Conservation (phyloP, 805 yeast species). For the Geotrichum ghanense region DNA sequence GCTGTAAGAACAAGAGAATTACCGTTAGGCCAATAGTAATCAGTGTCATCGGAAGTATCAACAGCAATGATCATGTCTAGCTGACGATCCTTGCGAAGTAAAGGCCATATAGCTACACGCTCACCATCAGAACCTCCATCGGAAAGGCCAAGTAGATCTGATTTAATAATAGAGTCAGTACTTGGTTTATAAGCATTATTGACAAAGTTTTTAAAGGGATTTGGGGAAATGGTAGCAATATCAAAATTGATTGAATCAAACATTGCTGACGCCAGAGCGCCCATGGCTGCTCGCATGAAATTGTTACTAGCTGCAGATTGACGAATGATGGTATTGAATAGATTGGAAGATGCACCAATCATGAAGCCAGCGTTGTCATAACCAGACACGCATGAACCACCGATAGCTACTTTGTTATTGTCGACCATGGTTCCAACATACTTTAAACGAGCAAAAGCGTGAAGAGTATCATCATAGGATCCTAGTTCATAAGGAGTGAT, state of each 20-base stretch:
- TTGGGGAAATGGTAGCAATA: neutral
- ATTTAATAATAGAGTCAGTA: neutral
- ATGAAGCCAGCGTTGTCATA: conserved; percentile 60
- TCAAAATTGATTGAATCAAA: neutral
- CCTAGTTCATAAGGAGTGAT: conserved; percentile 47
- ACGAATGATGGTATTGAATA: conserved; percentile 28
- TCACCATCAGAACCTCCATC: conserved; percentile 79
- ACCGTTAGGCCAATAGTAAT: conserved; percentile 20
- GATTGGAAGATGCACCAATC: conserved; percentile 57
- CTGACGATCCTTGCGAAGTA: conserved; percentile 48
- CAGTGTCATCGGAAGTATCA: conserved; percentile 22
- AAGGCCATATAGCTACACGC: conserved; percentile 57
- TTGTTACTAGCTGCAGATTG: neutral
- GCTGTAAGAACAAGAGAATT: conserved; percentile 21
- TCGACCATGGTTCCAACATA: conserved; percentile 49
- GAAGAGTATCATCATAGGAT: conserved; percentile 59
- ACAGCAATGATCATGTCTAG: conserved; percentile 53
- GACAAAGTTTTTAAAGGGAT: conserved; percentile 1
- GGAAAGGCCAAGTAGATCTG: conserved; percentile 33
- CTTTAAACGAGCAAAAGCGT: conserved; percentile 46
- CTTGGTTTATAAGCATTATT: neutral
- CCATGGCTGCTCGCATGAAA: neutral
- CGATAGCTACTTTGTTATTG: conserved; percentile 37
- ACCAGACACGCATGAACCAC: conserved; percentile 40
- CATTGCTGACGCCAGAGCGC: neutral